A percentile compares a stretch with the other conserved stretches of the same genome.
phyloP scores from a whole-genome alignment of 805 yeast genomes.

The Kurtzmaniella cleridarum region DNA sequence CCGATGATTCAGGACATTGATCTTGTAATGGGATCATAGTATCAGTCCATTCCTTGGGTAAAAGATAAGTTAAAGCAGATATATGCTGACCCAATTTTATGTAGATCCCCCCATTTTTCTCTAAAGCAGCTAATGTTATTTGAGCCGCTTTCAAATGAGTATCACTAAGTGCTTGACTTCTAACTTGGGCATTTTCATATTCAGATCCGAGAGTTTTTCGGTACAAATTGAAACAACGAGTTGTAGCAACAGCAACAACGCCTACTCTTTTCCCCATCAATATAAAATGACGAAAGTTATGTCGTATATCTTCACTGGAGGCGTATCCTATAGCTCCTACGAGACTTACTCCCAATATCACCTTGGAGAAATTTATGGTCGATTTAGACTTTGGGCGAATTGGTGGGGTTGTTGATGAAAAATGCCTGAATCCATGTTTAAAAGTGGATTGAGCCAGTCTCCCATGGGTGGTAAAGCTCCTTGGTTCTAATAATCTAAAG shows the following conservation, averaged over 20 bases:
- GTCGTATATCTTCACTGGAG: slow-evolving; percentile 33
- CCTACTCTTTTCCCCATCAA: slow-evolving; percentile 47
- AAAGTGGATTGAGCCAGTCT: slow-evolving; percentile 1
- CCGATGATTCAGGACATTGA: slow-evolving; percentile 75
- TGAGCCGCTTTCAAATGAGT: slow-evolving; percentile 77
- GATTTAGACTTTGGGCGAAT: background rate
- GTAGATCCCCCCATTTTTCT: slow-evolving; percentile 84
- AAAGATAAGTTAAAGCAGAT: slow-evolving; percentile 82
- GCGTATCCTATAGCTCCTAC: slow-evolving; percentile 20
- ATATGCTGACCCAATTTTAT: slow-evolving; percentile 95
- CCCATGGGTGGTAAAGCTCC: no score
- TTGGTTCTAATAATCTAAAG: no score
- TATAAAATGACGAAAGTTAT: slow-evolving; percentile 26
- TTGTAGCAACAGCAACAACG: slow-evolving; percentile 64
- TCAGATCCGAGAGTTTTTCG: slow-evolving; percentile 45
- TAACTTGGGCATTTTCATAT: slow-evolving; percentile 39
- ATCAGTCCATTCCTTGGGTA: slow-evolving; percentile 92
- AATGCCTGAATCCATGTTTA: background rate
- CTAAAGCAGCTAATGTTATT: slow-evolving; percentile 73
- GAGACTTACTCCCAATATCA: slow-evolving; percentile 26
- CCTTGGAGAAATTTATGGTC: slow-evolving; percentile 10
- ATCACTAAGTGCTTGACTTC: slow-evolving; percentile 46
- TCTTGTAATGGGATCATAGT: slow-evolving; percentile 93
- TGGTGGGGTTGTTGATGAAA: background rate
- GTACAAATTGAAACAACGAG: slow-evolving; percentile 69